Base-by-base conservation (phyloP, 768 basidiomycete genomes). In the Tylopilus felleus region DNA sequence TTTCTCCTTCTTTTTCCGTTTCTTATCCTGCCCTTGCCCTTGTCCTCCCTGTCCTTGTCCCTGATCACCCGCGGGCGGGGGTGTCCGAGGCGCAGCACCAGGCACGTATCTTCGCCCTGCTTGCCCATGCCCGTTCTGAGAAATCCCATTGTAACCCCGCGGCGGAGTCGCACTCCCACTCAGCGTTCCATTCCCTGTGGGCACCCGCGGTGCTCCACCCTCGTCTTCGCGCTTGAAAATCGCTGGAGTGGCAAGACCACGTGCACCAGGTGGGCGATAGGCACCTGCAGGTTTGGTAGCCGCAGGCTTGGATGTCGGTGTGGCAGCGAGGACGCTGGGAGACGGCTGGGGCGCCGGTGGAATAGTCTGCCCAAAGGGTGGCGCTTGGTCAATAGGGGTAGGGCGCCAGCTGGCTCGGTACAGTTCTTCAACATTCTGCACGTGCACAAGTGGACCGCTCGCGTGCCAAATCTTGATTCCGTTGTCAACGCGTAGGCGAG, bases 391-490 rank as follows among this genome's bases (percentile, higher is more conserved):
- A 14, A 87, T 74, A 21, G 81, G 81, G 0, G 77, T 80, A 9
- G 93, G 93, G 29, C 90, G 76, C 94, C 93, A 96, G 1, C 82
- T 75, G 0, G 82, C 79, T 72, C 97, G 93, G 71, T 98, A 98
- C 14, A 97, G 80, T 67, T 98, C 96, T 4, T 97, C 93, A 50
- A 84, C 72, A 44, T 75, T 65, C 67, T 97, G 92, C 19, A 89
- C 75, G 58, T 98, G 93, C 50, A 97, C 66, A n/a, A 98, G 80
- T 1, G 84, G 79, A 9, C 97, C 95, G 0, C 85, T 80, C 69
- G 91, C 94, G 69, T 96, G 94, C 90, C 88, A 98, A 56, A 99
- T 79, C 75, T 95, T 97, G 71, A 98, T 84, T 1, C 95, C 94
- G 62, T 98, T 98, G 74, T 99, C 97, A 55, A 99, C 97, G 36